Percentiles rank a stretch among this genome's conserved stretches.
Conservation (phyloP, 2,329 filamentous ascomycete genomes). For the Fusarium mangiferae region DNA sequence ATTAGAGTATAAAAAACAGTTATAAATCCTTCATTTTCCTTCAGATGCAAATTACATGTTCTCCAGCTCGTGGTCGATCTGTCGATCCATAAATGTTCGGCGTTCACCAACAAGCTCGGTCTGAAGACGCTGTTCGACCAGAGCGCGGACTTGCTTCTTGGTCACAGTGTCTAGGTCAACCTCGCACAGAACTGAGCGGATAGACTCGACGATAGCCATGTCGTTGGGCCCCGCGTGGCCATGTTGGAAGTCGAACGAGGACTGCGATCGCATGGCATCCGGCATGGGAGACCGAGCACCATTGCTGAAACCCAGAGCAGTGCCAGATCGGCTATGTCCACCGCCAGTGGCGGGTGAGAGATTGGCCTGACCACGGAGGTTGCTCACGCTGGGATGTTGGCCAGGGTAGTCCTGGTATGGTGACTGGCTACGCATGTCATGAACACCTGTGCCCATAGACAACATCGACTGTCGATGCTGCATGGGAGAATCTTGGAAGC, state of each 20-base stretch:
- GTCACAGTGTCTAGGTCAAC: slow-evolving; percentile 97
- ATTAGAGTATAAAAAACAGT: slow-evolving; percentile 29
- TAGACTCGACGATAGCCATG: slow-evolving; percentile 81
- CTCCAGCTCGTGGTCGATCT: slow-evolving; percentile 93
- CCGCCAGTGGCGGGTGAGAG: slow-evolving; percentile 57
- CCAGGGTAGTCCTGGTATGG: slow-evolving; percentile 67
- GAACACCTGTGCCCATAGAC: slow-evolving; percentile 65
- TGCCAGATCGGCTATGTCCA: slow-evolving; percentile 53
- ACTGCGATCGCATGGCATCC: slow-evolving; percentile 60
- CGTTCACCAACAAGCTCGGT: slow-evolving; percentile 88
- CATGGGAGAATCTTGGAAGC: slow-evolving; percentile 49
- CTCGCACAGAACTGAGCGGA: slow-evolving; percentile 83
- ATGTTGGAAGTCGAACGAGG: slow-evolving; percentile 70
- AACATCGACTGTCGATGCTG: slow-evolving; percentile 78
- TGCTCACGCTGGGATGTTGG: slow-evolving; percentile 71
- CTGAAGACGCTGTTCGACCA: slow-evolving; percentile 93
- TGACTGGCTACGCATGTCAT: slow-evolving; percentile 62
- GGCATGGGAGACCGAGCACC: slow-evolving; percentile 59
- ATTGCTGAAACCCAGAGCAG: slow-evolving; percentile 58
- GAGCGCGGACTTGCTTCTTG: slow-evolving; percentile 93
- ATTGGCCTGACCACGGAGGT: slow-evolving; percentile 61
- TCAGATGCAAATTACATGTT: slow-evolving; percentile 74
- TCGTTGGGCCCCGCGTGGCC: slow-evolving; percentile 78
- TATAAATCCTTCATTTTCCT: slow-evolving; percentile 3
- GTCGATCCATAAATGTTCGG: slow-evolving; percentile 87